Evolutionary conservation across 2,329 filamentous ascomycete genomes (phyloP), one percentile per base, ranked within the genome.

Genomic region (Aspergillus quadricinctus): DNA sequence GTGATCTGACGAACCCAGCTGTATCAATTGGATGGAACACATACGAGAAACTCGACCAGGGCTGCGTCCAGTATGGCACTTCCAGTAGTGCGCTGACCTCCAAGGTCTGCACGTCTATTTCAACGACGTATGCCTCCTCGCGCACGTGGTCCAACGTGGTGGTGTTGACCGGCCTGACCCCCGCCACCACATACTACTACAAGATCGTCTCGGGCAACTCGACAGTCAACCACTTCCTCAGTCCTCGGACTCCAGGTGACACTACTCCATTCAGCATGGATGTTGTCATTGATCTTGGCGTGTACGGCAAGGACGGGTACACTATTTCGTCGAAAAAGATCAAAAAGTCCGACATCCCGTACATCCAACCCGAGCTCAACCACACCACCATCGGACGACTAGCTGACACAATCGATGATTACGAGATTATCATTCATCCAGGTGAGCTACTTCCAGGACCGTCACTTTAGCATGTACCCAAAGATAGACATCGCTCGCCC

Each of bases 161-260:
- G 0, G 72, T 72, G 1, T 67, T 85, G 35, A 71, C 72, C 0
- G 72, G 65, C 6, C 68, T 86, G 21, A 69, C 68, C 0, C 77
- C 83, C 0, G 81, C 78, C 0, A 83, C 81, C 1, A 83, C 76
- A 0, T 86, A 86, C 68, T 85, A 82, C 72, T 86, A 86, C 73
- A 77, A 82, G 71, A 83, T 85, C 50, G 74, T 73, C 8, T 83
- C 81, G 2, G 79, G 75, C 28, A 85, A 85, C 69, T 82, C 82
- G 0, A 81, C 66, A 3, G 71, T 81, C 8, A 76, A 78, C 35
- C 76, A 80, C 41, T 85, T 86, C 68, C 63, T 81, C 50, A 85
- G 80, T 59, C 78, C 81, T 3, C 79, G 83, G 0, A 57, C 70
- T 3, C 73, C 82, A 0, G 83, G 83, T 17, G 82, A 86, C 69